These are phyloP conservation scores for Diaporthe sp. DNA, from an alignment of 2,329 filamentous ascomycete species.

Conservation along the genomic window DNA sequence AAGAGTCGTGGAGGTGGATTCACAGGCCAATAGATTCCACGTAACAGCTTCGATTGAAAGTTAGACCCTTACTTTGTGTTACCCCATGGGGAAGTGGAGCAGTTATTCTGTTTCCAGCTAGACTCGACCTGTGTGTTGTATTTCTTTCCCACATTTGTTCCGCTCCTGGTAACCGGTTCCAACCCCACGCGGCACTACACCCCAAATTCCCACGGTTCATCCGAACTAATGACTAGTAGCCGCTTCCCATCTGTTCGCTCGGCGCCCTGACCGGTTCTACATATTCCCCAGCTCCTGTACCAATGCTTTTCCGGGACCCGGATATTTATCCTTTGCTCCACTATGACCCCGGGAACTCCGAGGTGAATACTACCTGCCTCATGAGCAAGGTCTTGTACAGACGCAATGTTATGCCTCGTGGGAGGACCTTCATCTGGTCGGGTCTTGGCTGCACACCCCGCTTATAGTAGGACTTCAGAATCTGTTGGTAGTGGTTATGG, in stretches of 20 bases:
- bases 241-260: not conserved
- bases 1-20: not conserved
- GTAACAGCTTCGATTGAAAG: not conserved
- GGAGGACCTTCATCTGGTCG: not conserved
- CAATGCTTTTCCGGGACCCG: not conserved
- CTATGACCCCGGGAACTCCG: not conserved
- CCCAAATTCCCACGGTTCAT: not conserved
- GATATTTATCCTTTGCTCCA: slow-evolving; percentile 18
- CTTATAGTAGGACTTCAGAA: not conserved
- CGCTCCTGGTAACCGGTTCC: not conserved
- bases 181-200: not conserved
- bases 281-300: not conserved
- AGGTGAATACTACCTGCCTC: not conserved
- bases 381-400: not conserved
- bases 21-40: not conserved
- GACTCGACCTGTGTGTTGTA: not conserved
- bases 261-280: not conserved
- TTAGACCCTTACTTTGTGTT: not conserved
- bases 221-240: not conserved
- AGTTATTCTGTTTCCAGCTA: not conserved
- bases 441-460: not conserved
- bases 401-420: not conserved
- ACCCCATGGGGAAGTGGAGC: slow-evolving; percentile 10
- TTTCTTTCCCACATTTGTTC: not conserved
- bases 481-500: too few relatives aligned